Percentiles rank a stretch among this genome's conserved stretches.
phyloP scores from a whole-genome alignment of 176 grass and related monocot species.

The Lolium rigidum region DNA sequence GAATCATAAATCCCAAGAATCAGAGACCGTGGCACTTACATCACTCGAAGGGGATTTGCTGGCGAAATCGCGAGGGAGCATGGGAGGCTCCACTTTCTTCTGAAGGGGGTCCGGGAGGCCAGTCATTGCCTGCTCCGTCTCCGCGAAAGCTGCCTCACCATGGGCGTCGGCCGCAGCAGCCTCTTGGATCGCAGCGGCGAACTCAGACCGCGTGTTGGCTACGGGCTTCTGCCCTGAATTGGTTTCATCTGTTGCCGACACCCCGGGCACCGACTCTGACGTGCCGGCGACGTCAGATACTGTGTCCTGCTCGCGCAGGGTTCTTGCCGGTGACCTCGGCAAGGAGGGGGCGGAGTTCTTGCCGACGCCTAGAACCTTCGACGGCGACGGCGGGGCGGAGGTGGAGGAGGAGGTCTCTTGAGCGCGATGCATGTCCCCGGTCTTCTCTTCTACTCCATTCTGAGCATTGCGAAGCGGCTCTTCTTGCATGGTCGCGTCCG shows the following conservation, averaged over 20 bases:
- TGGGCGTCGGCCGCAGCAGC: not conserved
- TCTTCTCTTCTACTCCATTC: not conserved
- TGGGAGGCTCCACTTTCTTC: not conserved
- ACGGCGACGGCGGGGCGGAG: not conserved
- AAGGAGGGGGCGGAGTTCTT: not conserved
- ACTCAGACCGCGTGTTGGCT: too few relatives aligned
- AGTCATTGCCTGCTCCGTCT: conserved; percentile 43
- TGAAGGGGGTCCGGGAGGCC: conserved; percentile 41
- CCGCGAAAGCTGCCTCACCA: conserved; percentile 14
- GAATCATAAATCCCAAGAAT: conserved; percentile 28
- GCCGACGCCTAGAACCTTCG: conserved; percentile 15
- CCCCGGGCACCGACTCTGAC: not conserved
- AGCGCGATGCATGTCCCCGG: not conserved
- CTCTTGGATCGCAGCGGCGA: not conserved
- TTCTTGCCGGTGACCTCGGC: not conserved
- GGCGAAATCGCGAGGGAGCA: conserved; percentile 37
- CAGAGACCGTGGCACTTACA: conserved; percentile 43
- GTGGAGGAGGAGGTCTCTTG: conserved; percentile 9
- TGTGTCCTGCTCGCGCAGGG: not conserved
- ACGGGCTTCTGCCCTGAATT: not conserved
- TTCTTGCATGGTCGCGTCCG: not conserved
- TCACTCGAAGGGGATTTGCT: conserved; percentile 19
- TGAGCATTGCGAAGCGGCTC: not conserved
- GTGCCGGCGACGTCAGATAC: not conserved
- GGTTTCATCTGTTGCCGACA: not conserved